Evolutionary conservation across 2,329 filamentous ascomycete genomes (phyloP).

Genomic region (Phoma sp.): DNA sequence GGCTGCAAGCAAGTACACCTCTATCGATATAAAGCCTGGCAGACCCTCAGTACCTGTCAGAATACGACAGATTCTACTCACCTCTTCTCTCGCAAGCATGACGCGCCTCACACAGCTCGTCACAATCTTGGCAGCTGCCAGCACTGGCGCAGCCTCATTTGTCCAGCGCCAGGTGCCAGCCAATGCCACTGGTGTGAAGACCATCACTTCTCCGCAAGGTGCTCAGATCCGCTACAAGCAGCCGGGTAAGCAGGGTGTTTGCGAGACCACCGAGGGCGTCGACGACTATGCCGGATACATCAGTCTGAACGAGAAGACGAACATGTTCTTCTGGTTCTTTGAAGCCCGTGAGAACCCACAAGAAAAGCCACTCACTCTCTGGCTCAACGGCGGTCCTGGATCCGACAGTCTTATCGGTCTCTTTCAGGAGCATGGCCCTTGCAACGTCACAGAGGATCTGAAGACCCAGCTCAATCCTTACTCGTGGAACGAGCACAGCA

Average conservation of each 20-base stretch:
- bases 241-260: conserved; percentile 51
- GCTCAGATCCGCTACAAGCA: conserved; percentile 45
- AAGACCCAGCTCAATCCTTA: conserved; percentile 47
- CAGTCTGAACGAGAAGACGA: conserved; percentile 42
- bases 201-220: conserved; percentile 43
- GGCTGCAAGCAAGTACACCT: neutral
- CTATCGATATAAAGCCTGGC: neutral
- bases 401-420: conserved; percentile 61
- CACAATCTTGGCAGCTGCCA: conserved; percentile 29
- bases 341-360: conserved; percentile 53
- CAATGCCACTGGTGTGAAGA: conserved; percentile 39
- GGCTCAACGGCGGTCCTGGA: conserved; percentile 62
- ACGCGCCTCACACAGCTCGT: conserved; percentile 28
- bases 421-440: conserved; percentile 52
- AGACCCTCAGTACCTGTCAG: neutral
- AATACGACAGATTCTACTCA: neutral
- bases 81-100: conserved; percentile 22
- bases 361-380: conserved; percentile 50
- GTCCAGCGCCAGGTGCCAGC: conserved; percentile 38
- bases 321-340: conserved; percentile 57
- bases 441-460: conserved; percentile 44
- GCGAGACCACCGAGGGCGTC: conserved; percentile 46
- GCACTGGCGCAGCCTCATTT: conserved; percentile 33
- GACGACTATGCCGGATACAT: conserved; percentile 48
- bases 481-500: conserved; percentile 49